A percentile compares a stretch with the other conserved stretches of the same genome.
These are phyloP conservation scores for Russula olivacea DNA, from an alignment of 768 basidiomycete species.

Conservation along the genomic window DNA sequence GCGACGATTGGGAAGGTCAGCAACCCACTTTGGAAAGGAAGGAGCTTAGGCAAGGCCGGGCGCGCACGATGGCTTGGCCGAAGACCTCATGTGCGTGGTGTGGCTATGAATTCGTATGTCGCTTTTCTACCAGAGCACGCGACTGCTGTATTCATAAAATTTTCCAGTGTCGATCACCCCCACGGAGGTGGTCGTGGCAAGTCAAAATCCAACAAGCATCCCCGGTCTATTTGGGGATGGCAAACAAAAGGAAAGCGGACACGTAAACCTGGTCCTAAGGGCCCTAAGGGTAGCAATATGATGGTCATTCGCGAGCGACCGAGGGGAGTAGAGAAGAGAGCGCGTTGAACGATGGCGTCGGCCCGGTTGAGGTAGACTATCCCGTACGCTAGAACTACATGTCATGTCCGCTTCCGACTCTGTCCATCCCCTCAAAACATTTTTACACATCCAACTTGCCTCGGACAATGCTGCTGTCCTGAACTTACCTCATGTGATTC, in stretches of 20 bases:
- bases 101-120: slow-evolving; percentile 91
- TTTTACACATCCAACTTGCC: slow-evolving; percentile 67
- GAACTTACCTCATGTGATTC: slow-evolving; percentile 55
- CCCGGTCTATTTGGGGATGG: slow-evolving; percentile 90
- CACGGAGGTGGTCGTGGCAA: slow-evolving; percentile 98
- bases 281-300: slow-evolving; percentile 85
- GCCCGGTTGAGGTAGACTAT: neutral
- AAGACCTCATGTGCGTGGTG: slow-evolving; percentile 83
- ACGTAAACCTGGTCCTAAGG: slow-evolving; percentile 86
- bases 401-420: slow-evolving; percentile 15
- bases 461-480: slow-evolving; percentile 57
- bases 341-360: slow-evolving; percentile 13
- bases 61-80: slow-evolving; percentile 80
- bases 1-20: slow-evolving; percentile 91
- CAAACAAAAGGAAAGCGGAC: slow-evolving; percentile 89
- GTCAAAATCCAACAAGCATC: slow-evolving; percentile 93
- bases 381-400: neutral
- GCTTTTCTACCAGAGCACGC: neutral
- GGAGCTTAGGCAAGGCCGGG: slow-evolving; percentile 87
- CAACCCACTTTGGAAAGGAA: slow-evolving; percentile 84
- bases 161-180: slow-evolving; percentile 76
- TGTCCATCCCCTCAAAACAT: slow-evolving; percentile 49
- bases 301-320: slow-evolving; percentile 84
- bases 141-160: slow-evolving; percentile 9
- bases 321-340: slow-evolving; percentile 54